Evolutionary conservation across 805 yeast species (phyloP), one percentile per base, ranked within the genome.

Genomic region (Yarrowia hollandica): DNA sequence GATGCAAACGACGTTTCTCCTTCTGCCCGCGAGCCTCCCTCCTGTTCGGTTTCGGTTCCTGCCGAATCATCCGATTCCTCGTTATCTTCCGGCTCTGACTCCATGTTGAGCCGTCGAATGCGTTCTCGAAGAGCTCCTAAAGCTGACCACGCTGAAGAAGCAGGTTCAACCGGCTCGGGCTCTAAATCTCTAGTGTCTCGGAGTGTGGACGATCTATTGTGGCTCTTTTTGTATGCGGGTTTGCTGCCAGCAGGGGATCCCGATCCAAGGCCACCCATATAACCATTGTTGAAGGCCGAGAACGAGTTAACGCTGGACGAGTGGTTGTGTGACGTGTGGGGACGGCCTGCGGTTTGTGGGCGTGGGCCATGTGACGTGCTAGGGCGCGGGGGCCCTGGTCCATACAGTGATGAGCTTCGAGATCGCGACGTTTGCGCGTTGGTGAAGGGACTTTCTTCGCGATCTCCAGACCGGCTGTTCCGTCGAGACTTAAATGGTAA

Each of bases 381-480:
- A 4, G 54, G 54, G n/a, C 54, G 54, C 3, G 30, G 35, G 2
- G 18, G 30, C 11, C 15, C 30, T 21, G 7, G 35, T 7, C 52
- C 38, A 21, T 48, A 48, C 4, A 48, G 55, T n/a, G 55, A 48
- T 11, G 55, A 48, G 39, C 55, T 48, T 33, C 55, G n/a, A 15
- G 55, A 31, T n/a, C 55, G 38, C 1, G 54, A 31, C 30, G 19
- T 33, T 28, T 44, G 52, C 18, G 22, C 15, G 48, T 16, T 41
- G 10, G 25, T 5, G 25, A 44, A 44, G 19, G 54, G 54, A 28
- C 28, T 44, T n/a, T 44, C 54, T 30, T 44, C 54, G 3, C 35
- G 54, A n/a, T 30, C 37, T 15, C 48, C 48, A 1, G 48, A 26
- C 15, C 48, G 48, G 16, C 48, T 41, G 15, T 14, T 22, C 12